These are phyloP conservation scores for Seminavis robusta DNA, from an alignment of 108 stramenopile species.

Conservation along the genomic window DNA sequence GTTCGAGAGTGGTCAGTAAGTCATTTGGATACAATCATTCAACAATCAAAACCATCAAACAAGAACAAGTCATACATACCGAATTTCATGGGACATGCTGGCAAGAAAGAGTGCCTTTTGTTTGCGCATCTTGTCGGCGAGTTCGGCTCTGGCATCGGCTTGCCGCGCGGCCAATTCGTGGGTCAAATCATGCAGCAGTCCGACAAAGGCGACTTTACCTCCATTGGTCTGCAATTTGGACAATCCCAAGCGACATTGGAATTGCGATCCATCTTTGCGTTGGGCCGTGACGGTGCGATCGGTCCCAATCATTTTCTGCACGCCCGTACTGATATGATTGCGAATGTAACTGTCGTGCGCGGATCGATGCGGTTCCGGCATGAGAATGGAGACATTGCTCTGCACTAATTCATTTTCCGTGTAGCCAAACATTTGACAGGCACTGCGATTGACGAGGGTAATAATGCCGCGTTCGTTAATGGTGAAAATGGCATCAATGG, in stretches of 20 bases:
- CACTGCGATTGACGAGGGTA: conserved; percentile 19
- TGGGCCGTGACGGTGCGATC: conserved; percentile 19
- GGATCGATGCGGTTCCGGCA: conserved; percentile 2
- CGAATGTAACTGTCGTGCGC: conserved; percentile 22
- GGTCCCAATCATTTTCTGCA: conserved; percentile 36
- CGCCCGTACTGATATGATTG: conserved; percentile 20
- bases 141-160: conserved; percentile 10
- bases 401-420: conserved; percentile 21
- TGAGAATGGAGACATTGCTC: conserved; percentile 32
- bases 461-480: conserved; percentile 32
- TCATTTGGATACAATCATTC: no score
- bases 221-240: conserved; percentile 21
- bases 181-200: conserved; percentile 37
- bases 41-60: no score
- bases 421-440: conserved; percentile 25
- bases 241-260: conserved; percentile 30
- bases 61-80: no score
- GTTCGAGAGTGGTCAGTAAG: no score
- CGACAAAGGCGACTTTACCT: conserved; percentile 25
- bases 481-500: conserved; percentile 40
- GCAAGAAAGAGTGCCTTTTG: no score
- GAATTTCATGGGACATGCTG: no score
- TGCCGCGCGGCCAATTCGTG: conserved; percentile 4
- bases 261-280: conserved; percentile 31
- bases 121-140: no score